These are phyloP conservation scores for Hyaloscypha variabilis DNA, from an alignment of 495 filamentous ascomycete genomes.

Conservation along the genomic window DNA sequence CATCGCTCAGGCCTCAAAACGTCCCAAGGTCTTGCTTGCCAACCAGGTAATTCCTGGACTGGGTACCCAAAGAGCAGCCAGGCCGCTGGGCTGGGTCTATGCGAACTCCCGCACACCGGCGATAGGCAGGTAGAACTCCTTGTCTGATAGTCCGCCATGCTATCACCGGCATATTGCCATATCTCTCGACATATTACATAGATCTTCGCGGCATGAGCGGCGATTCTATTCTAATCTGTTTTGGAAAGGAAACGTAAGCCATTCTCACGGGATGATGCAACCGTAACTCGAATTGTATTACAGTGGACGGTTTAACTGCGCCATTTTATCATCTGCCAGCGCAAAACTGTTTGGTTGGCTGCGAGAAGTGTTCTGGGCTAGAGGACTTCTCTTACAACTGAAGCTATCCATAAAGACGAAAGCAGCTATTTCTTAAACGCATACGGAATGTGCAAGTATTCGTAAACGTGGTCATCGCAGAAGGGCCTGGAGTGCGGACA, in stretches of 20 bases:
- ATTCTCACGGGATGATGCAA: background rate
- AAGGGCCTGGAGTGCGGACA: background rate
- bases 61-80: background rate
- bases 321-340: background rate
- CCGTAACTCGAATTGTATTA: background rate
- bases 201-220: background rate
- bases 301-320: background rate
- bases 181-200: background rate
- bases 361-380: background rate
- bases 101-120: background rate
- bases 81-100: background rate
- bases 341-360: conserved; percentile 1
- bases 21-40: background rate
- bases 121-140: background rate
- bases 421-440: background rate
- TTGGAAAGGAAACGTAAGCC: background rate
- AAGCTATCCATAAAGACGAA: background rate
- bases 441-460: background rate
- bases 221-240: background rate
- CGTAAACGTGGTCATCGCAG: background rate
- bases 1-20: background rate
- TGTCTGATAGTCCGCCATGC: background rate
- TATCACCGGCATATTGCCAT: background rate
- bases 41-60: background rate
- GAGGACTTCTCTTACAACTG: background rate